Percentiles rank a stretch among this genome's conserved stretches.
phyloP scores from a whole-genome alignment of 257 asterid species.

The Primulina huaijiensis region DNA sequence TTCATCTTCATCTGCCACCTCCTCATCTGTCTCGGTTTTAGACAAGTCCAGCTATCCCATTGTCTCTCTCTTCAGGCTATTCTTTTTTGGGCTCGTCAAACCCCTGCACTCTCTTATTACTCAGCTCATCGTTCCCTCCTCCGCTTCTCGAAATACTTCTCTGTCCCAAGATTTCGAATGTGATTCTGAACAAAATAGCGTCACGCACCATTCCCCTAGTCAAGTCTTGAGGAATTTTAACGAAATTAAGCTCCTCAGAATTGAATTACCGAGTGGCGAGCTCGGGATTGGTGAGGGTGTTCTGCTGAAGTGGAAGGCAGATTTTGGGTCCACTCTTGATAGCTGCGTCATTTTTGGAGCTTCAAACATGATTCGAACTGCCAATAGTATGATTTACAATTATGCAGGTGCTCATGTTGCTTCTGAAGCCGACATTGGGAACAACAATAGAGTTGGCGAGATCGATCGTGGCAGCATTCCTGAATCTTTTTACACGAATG shows the following conservation, averaged over 20 bases:
- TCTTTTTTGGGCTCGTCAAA: conserved; percentile 43
- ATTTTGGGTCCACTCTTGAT: conserved; percentile 81
- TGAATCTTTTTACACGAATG: conserved; percentile 77
- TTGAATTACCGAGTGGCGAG: conserved; percentile 80
- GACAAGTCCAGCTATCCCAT: conserved; percentile 50
- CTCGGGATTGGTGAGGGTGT: conserved; percentile 72
- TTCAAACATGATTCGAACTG: conserved; percentile 45
- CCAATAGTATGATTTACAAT: neutral
- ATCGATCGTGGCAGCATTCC: conserved; percentile 69
- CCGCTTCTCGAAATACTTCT: conserved; percentile 30
- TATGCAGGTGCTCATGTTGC: neutral
- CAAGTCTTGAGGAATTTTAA: conserved; percentile 67
- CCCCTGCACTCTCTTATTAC: conserved; percentile 53
- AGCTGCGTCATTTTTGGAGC: conserved; percentile 88
- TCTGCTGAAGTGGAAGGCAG: conserved; percentile 78
- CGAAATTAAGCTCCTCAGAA: conserved; percentile 64
- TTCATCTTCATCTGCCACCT: conserved; percentile 31
- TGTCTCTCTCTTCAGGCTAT: conserved; percentile 49
- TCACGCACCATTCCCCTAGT: conserved; percentile 83
- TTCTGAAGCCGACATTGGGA: conserved; percentile 7
- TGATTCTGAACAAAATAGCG: conserved; percentile 45
- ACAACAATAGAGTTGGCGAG: conserved; percentile 27
- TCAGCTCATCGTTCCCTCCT: conserved; percentile 46
- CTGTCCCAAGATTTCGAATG: conserved; percentile 30
- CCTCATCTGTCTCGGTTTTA: conserved; percentile 13